Conservation (phyloP, 2,329 filamentous ascomycete species). For the Reticulascus tulasneorum region DNA sequence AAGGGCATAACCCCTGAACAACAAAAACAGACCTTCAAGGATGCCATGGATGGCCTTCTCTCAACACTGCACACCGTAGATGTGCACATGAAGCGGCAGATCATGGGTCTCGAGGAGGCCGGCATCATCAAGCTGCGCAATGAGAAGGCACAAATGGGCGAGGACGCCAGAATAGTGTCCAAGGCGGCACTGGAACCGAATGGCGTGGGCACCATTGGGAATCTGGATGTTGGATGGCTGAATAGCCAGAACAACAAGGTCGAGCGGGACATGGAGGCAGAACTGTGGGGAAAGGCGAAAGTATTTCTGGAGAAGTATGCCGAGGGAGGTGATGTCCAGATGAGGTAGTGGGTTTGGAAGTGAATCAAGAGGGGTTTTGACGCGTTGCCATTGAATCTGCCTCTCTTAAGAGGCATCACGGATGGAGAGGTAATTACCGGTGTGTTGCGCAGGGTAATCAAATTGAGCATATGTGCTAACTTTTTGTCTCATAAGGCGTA, state of each 20-base stretch:
- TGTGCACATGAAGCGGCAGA: slow-evolving; percentile 69
- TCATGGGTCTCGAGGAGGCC: slow-evolving; percentile 77
- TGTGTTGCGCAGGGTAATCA: too few species aligned
- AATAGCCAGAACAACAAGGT: slow-evolving; percentile 83
- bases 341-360: not conserved
- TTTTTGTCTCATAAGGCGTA: too few species aligned
- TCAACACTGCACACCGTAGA: slow-evolving; percentile 69
- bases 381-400: too few species aligned
- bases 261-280: slow-evolving; percentile 76
- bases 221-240: slow-evolving; percentile 80
- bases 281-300: slow-evolving; percentile 59
- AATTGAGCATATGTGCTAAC: too few species aligned
- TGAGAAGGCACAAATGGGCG: slow-evolving; percentile 17
- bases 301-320: slow-evolving; percentile 28
- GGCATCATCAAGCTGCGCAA: slow-evolving; percentile 59
- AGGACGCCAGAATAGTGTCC: slow-evolving; percentile 15
- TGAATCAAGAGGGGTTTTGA: too few species aligned
- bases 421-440: too few species aligned
- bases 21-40: slow-evolving; percentile 54
- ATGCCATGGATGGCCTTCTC: slow-evolving; percentile 64
- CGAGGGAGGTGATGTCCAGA: not conserved
- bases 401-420: too few species aligned
- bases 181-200: slow-evolving; percentile 47
- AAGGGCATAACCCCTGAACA: slow-evolving; percentile 1
- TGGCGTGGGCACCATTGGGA: slow-evolving; percentile 51